Evolutionary conservation across 805 yeast species (phyloP), one percentile per base, ranked within the genome.

Genomic region (Candida saitoana): DNA sequence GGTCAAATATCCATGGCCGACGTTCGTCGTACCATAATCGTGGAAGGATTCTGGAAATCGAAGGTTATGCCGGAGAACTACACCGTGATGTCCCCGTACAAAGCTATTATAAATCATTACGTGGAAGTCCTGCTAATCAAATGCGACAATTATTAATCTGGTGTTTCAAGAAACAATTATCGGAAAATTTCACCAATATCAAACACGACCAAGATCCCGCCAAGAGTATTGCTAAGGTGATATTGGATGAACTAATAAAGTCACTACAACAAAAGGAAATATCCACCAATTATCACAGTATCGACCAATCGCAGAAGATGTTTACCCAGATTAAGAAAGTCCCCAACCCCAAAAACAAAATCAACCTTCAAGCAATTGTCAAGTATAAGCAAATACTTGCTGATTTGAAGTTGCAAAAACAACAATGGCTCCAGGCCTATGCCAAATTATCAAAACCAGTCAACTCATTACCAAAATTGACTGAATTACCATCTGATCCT

Each of bases 11-110:
- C 46, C 49, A 55, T 32, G 61, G 60, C 35, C 65, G 84, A 49
- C 56, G 84, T 40, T 54, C 77, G 1, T 78, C 84, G 1, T 60
- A 80, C 48, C 56, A 72, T 31, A 73, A 75, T 40, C 65, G 93
- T 25, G 93, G 93, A 5, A 61, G 93, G 20, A 76, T 81, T 2
- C 84, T 86, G 54, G 81, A 89, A 0, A 75, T 84, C 5, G 83
- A 82, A 52, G 91, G 90, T 2, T 79, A 78, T 49, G 69, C 67
- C 2, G 86, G 82, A 0, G 74, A 73, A 22, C 90, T 90, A 2
- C 90, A 84, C 55, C 67, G 71, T 1, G 80, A 78, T 36, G 77
- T 85, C 1, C 71, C 78, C 0, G 64, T 69, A 0, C 50, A 62
- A 7, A 80, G 79, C 40, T 79, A 79, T 51, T 79, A 74, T 56